These are phyloP conservation scores for Byssochlamys sp. DNA, from an alignment of 2,329 filamentous ascomycete genomes.

Conservation along the genomic window DNA sequence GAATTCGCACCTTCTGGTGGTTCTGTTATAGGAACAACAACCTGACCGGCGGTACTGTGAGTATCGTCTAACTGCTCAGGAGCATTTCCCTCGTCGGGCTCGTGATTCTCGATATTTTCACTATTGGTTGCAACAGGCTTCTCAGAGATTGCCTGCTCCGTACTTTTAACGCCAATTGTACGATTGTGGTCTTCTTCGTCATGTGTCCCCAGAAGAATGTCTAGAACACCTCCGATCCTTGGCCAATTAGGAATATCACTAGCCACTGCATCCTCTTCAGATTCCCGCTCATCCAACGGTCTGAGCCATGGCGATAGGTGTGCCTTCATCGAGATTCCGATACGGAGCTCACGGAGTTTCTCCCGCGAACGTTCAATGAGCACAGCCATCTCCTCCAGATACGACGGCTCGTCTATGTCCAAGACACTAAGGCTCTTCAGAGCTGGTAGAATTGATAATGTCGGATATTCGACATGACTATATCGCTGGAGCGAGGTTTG, in stretches of 20 bases:
- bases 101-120: neutral
- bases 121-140: neutral
- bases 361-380: conserved; percentile 62
- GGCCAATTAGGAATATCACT: conserved; percentile 19
- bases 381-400: conserved; percentile 72
- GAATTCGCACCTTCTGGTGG: neutral
- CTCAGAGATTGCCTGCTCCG: neutral
- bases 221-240: conserved; percentile 23
- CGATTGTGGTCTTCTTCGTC: neutral
- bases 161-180: neutral
- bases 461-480: conserved; percentile 63
- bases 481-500: conserved; percentile 43
- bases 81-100: neutral
- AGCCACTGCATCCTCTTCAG: conserved; percentile 6
- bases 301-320: conserved; percentile 20
- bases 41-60: neutral
- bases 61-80: neutral
- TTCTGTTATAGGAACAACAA: neutral
- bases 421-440: conserved; percentile 66
- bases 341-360: conserved; percentile 58
- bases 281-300: conserved; percentile 10
- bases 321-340: conserved; percentile 53
- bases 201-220: conserved; percentile 15
- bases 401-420: conserved; percentile 73
- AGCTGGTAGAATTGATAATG: conserved; percentile 66